Evolutionary conservation across 31 red algal genomes (phyloP), one percentile per base, ranked within the genome.

Genomic region (Pterothamnion heteromorphum): DNA sequence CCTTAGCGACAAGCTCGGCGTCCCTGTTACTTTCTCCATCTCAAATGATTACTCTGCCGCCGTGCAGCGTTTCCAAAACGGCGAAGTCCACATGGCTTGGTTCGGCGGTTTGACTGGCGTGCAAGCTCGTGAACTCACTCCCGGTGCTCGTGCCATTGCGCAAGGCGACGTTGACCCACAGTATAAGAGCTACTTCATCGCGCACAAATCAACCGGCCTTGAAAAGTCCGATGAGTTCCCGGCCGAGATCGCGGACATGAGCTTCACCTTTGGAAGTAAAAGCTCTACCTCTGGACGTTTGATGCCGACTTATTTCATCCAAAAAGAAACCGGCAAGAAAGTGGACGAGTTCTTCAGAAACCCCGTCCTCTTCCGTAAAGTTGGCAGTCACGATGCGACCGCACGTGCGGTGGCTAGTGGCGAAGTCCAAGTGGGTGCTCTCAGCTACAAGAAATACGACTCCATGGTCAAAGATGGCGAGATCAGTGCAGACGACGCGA

Each of bases 151-250:
- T 14, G 80, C 80, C n/a, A 83, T 83, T 9, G 80, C 80, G 9
- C 80, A 83, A 31, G n/a, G 80, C 18, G 23, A 20, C 23, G 27
- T 26, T 9, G 80, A 83, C 80, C 18, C 80, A 14, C 20, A 83
- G 5, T 83, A 26, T 26, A 83, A 20, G 80, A 20, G 14, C 14
- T 20, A 26, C 23, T 83, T 83, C 80, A 83, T 83, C 23, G 80
- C 80, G 20, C 18, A 83, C 23, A 26, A 20, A 83, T 9, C 5
- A 14, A 31, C 80, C 14, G 80, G 80, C 5, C 14, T 83, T 9
- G 80, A 83, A 83, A 64, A 64, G n/a, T 64, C 51, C n/a, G 51
- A 64, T 64, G 51, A 64, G n/a, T 64, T 64, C 51, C 51, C 51
- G n/a, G n/a, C 14, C n/a, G 51, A 9, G 9, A 64, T 64, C n/a